A percentile compares a stretch with the other conserved stretches of the same genome.
Conservation (phyloP, 352 stramenopile genomes). For the Globisporangium paddicum region DNA sequence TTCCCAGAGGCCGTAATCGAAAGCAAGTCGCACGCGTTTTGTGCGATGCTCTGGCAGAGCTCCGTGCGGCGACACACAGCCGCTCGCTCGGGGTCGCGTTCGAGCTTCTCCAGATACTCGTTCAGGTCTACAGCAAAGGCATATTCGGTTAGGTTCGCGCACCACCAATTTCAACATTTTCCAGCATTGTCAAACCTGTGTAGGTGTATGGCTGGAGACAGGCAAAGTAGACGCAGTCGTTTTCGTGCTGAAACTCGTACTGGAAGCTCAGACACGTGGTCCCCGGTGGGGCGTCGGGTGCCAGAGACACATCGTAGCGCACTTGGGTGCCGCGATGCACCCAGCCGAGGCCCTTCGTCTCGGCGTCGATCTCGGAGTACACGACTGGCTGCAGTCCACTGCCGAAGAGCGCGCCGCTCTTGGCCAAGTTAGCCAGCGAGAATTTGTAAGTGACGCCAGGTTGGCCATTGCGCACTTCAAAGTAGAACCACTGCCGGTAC, state of each 20-base stretch:
- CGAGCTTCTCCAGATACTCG: constrained; percentile 61
- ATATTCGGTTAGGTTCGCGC: not conserved
- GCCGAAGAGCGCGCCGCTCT: constrained; percentile 79
- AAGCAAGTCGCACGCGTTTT: constrained; percentile 84
- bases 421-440: constrained; percentile 75
- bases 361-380: constrained; percentile 59
- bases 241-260: constrained; percentile 59
- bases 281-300: constrained; percentile 29
- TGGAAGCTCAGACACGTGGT: constrained; percentile 60
- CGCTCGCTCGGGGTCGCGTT: constrained; percentile 40
- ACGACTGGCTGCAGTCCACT: constrained; percentile 75
- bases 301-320: constrained; percentile 46
- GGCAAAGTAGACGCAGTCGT: constrained; percentile 79
- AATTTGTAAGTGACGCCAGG: constrained; percentile 61
- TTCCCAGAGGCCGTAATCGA: constrained; percentile 74
- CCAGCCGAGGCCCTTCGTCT: constrained; percentile 46
- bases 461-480: constrained; percentile 60
- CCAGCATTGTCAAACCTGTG: constrained; percentile 37
- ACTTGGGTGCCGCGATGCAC: constrained; percentile 52
- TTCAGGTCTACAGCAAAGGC: constrained; percentile 40
- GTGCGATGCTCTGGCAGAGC: constrained; percentile 83
- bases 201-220: constrained; percentile 88
- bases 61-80: constrained; percentile 50
- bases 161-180: not conserved
- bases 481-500: constrained; percentile 91